phyloP scores from a whole-genome alignment of 805 yeast genomes.

The Nakazawaea molendinolei region DNA sequence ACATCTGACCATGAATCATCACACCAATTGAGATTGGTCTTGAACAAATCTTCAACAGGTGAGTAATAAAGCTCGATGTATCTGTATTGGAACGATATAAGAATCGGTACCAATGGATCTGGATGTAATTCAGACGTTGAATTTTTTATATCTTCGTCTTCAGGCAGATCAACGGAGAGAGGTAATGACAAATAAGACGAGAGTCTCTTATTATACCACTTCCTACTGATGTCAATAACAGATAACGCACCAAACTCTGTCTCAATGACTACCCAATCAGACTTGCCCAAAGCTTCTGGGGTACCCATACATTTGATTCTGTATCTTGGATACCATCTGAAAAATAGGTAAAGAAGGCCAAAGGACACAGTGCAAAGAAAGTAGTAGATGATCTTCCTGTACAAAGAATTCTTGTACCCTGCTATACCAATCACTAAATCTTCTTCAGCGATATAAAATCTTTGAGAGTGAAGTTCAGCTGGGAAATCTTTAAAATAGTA shows the following conservation, averaged over 20 bases:
- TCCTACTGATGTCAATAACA: constrained; percentile 47
- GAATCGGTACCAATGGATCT: constrained; percentile 66
- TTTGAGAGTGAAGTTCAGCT: constrained; percentile 51
- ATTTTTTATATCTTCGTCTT: constrained; percentile 9
- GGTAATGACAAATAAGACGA: constrained; percentile 49
- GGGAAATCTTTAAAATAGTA: constrained; percentile 33
- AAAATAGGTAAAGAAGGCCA: constrained; percentile 66
- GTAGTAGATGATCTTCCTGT: constrained; percentile 43
- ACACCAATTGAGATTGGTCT: constrained; percentile 81
- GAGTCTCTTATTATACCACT: constrained; percentile 63
- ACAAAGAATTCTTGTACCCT: constrained; percentile 58
- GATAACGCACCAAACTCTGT: constrained; percentile 87
- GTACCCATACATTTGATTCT: constrained; percentile 62
- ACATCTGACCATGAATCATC: constrained; percentile 70
- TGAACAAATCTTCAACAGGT: constrained; percentile 82
- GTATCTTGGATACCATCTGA: constrained; percentile 84
- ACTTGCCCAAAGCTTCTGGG: constrained; percentile 62
- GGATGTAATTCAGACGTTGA: too few species aligned
- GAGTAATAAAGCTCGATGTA: constrained; percentile 78
- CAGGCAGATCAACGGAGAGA: constrained; percentile 17
- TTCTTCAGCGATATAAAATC: constrained; percentile 92
- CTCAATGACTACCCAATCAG: constrained; percentile 92
- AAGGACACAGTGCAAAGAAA: constrained; percentile 48
- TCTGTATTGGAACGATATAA: constrained; percentile 73
- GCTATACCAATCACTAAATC: constrained; percentile 93